A percentile compares a stretch with the other conserved stretches of the same genome.
These are phyloP conservation scores for Venustampulla echinocandica DNA, from an alignment of 495 filamentous ascomycete species.

Conservation along the genomic window DNA sequence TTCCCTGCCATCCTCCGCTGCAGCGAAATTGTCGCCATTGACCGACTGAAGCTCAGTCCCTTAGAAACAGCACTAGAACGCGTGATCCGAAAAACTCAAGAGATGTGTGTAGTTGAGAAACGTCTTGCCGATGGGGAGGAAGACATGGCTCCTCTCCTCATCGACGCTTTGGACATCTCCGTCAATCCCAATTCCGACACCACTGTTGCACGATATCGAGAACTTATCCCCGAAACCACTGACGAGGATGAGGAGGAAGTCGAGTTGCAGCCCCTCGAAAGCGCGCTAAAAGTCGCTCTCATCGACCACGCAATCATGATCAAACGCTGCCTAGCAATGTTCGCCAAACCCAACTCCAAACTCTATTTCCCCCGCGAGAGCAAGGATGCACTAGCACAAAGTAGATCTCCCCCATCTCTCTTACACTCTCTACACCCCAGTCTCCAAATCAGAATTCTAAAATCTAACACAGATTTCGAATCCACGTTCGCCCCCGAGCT, in stretches of 20 bases:
- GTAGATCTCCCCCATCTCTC: conserved; percentile 26
- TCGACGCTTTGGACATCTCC: conserved; percentile 64
- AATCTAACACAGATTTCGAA: conserved; percentile 42
- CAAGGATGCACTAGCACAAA: conserved; percentile 37
- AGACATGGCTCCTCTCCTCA: conserved; percentile 47
- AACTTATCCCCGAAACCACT: conserved; percentile 46
- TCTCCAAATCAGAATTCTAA: background rate
- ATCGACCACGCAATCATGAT: conserved; percentile 83
- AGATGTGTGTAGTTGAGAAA: conserved; percentile 67
- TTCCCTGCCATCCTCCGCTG: conserved; percentile 89
- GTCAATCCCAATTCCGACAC: conserved; percentile 58
- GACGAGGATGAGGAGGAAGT: conserved; percentile 37
- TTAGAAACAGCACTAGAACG: conserved; percentile 79
- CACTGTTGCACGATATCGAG: conserved; percentile 67
- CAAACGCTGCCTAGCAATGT: conserved; percentile 70
- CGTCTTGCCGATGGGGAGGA: conserved; percentile 68
- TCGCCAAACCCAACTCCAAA: conserved; percentile 41
- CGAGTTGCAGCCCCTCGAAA: conserved; percentile 60
- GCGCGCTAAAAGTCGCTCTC: conserved; percentile 75
- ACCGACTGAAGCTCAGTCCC: conserved; percentile 9
- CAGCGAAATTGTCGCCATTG: conserved; percentile 68
- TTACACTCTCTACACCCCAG: conserved; percentile 8
- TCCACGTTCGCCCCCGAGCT: conserved; percentile 55
- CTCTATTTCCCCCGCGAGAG: background rate
- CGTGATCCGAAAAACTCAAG: conserved; percentile 83